Percentiles rank a stretch among this genome's conserved stretches.
phyloP scores from a whole-genome alignment of 2,329 filamentous ascomycete genomes.

The Drechslerella dactyloides region DNA sequence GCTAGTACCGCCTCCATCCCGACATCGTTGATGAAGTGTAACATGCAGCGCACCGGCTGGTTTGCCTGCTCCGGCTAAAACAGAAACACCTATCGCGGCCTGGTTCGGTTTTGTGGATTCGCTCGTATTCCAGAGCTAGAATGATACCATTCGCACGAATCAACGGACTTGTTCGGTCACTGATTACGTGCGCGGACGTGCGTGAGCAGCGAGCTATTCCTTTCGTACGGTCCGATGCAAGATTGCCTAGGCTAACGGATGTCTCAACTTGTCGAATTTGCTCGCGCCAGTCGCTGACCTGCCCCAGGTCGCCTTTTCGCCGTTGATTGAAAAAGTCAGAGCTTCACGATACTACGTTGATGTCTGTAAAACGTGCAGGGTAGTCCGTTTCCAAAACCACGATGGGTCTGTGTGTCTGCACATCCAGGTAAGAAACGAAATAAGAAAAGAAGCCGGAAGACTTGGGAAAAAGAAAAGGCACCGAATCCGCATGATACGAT shows the following conservation, averaged over 20 bases:
- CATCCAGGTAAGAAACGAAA: constrained; percentile 40
- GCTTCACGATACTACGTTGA: neutral
- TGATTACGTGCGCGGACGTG: neutral
- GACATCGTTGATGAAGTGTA: constrained; percentile 28
- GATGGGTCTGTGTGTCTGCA: constrained; percentile 49
- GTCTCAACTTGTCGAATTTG: constrained; percentile 7
- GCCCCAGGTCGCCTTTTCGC: constrained; percentile 7
- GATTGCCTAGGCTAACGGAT: constrained; percentile 16
- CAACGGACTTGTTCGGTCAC: neutral
- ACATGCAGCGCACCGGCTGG: constrained; percentile 2
- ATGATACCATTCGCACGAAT: constrained; percentile 7
- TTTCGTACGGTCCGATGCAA: constrained; percentile 22
- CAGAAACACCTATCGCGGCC: constrained; percentile 11
- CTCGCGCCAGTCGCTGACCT: constrained; percentile 16
- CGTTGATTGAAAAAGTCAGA: neutral
- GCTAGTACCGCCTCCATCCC: neutral
- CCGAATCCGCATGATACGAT: neutral
- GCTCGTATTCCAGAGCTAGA: constrained; percentile 45
- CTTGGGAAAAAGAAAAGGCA: no score
- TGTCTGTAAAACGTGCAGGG: neutral
- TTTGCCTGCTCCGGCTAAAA: constrained; percentile 15
- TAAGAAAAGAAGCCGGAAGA: constrained; percentile 20
- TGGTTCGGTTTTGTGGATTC: constrained; percentile 38
- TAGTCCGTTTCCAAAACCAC: constrained; percentile 8
- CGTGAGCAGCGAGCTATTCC: constrained; percentile 6